Conservation (phyloP, 2,329 filamentous ascomycete genomes). For the Hypoxylon sp. region DNA sequence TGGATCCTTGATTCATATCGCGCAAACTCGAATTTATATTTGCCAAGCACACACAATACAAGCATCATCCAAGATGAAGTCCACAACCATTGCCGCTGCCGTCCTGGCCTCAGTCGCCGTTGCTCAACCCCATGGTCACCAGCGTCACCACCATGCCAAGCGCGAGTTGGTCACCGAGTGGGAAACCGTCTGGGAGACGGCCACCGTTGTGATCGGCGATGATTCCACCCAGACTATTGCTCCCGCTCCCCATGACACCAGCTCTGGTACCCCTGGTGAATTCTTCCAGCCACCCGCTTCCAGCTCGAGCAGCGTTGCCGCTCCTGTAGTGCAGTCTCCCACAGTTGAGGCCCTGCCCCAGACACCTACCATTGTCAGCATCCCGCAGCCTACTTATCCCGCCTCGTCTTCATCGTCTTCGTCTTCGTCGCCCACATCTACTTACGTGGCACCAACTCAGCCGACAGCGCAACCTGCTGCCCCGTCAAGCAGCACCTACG, state of each 20-base stretch:
- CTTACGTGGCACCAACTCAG: constrained; percentile 38
- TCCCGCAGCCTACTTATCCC: constrained; percentile 40
- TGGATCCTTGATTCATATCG: constrained; percentile 47
- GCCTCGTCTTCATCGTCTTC: constrained; percentile 43
- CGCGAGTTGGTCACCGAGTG: constrained; percentile 63
- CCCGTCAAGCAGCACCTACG: constrained; percentile 39
- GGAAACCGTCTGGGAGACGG: constrained; percentile 66
- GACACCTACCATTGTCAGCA: constrained; percentile 47
- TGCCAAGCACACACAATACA: constrained; percentile 30
- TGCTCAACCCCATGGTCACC: constrained; percentile 66
- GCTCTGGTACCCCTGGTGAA: constrained; percentile 47
- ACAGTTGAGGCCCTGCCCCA: constrained; percentile 16
- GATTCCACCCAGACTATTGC: constrained; percentile 64
- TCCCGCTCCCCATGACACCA: constrained; percentile 49
- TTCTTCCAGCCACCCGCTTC: constrained; percentile 56
- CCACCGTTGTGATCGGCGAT: constrained; percentile 66
- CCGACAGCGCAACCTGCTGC: constrained; percentile 25
- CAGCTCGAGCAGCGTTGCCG: constrained; percentile 27
- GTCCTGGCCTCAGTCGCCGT: constrained; percentile 62
- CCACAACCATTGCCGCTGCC: constrained; percentile 59
- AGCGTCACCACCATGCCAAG: constrained; percentile 59
- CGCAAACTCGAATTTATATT: constrained; percentile 25
- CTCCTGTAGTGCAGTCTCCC: not conserved
- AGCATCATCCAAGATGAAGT: constrained; percentile 62
- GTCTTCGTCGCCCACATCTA: constrained; percentile 35